Evolutionary conservation across 2,329 filamentous ascomycete genomes (phyloP).

Genomic region (Pestalotiopsis fici): DNA sequence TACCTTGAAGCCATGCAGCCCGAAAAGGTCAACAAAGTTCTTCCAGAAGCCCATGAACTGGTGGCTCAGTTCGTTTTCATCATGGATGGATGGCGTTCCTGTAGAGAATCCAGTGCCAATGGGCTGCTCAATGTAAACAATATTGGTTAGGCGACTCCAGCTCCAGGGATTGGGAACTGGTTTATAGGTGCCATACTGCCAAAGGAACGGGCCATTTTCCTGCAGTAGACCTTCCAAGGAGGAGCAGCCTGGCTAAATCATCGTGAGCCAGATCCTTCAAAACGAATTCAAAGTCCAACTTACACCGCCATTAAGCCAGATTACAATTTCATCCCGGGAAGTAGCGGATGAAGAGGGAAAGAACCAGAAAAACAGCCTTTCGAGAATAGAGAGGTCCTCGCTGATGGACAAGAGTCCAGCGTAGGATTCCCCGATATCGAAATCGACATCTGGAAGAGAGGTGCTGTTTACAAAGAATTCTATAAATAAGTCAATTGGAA

Average conservation of each 20-base stretch:
- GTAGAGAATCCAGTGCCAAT: slow-evolving; percentile 68
- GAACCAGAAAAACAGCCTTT: slow-evolving; percentile 59
- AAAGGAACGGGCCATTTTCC: slow-evolving; percentile 74
- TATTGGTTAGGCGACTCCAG: slow-evolving; percentile 77
- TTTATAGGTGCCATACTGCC: slow-evolving; percentile 70
- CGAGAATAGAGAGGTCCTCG: slow-evolving; percentile 36
- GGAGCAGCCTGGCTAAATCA: slow-evolving; percentile 46
- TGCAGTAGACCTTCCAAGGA: slow-evolving; percentile 71
- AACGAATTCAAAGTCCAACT: background rate
- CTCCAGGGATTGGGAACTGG: slow-evolving; percentile 68
- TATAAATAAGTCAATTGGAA: slow-evolving; percentile 12
- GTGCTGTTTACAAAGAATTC: slow-evolving; percentile 63
- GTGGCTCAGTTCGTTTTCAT: slow-evolving; percentile 66
- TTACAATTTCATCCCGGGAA: slow-evolving; percentile 49
- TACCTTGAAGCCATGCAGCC: slow-evolving; percentile 50
- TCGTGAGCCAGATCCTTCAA: background rate
- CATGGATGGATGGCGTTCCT: slow-evolving; percentile 63
- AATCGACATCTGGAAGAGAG: slow-evolving; percentile 63
- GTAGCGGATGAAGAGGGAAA: slow-evolving; percentile 48
- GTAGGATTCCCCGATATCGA: slow-evolving; percentile 63
- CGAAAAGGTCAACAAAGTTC: slow-evolving; percentile 56
- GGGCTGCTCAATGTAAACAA: slow-evolving; percentile 75
- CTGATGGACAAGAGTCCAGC: slow-evolving; percentile 56
- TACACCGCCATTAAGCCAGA: slow-evolving; percentile 50
- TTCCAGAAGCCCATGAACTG: slow-evolving; percentile 76